A percentile compares a stretch with the other conserved stretches of the same genome.
These are phyloP conservation scores for Jaminaea rosea DNA, from an alignment of 1,284 basidiomycete genomes.

Conservation along the genomic window DNA sequence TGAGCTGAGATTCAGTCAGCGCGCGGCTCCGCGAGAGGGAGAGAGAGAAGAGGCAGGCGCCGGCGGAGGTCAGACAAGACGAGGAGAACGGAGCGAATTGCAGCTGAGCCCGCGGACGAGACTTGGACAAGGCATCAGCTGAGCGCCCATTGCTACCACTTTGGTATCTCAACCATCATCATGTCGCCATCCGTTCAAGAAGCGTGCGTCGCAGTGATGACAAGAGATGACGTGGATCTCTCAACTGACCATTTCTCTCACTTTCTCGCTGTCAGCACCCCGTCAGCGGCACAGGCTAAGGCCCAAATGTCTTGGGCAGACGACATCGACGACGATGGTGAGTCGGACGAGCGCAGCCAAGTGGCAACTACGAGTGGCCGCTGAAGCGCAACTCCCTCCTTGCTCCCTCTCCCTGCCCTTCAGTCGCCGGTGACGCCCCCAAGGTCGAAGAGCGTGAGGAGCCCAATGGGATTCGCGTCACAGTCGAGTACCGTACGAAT, in stretches of 20 bases:
- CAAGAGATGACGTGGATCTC: neutral
- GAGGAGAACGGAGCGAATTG: no score
- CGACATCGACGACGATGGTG: constrained; percentile 38
- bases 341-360: neutral
- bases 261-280: neutral
- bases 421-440: constrained; percentile 12
- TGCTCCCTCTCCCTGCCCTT: neutral
- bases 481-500: constrained; percentile 73
- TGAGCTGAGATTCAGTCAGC: no score
- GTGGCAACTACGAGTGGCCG: neutral
- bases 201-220: neutral
- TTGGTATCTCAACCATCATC: no score
- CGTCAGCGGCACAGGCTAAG: neutral
- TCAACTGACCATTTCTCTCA: neutral
- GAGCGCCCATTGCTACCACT: neutral
- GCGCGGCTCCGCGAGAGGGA: no score
- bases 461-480: constrained; percentile 78
- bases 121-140: no score
- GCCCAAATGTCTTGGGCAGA: constrained; percentile 46
- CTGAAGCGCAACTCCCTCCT: neutral
- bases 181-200: neutral
- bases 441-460: constrained; percentile 59
- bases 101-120: no score
- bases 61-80: no score
- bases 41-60: no score